phyloP scores from a whole-genome alignment of 768 basidiomycete genomes.

The Collybiopsis luxurians region DNA sequence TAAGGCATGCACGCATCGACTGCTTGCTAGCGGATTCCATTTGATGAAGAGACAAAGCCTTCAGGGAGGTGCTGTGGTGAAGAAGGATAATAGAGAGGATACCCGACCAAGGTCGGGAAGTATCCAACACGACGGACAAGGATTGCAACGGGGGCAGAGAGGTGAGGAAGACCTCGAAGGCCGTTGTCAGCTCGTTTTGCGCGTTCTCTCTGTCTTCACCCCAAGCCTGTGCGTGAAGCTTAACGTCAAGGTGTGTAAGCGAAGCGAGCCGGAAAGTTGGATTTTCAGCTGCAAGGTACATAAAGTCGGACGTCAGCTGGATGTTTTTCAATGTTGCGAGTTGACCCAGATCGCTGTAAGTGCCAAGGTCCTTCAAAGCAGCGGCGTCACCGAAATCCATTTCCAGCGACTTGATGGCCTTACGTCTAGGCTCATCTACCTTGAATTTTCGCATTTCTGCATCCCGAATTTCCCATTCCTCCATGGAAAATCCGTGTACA shows the following conservation, averaged over 20 bases:
- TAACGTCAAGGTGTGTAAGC: neutral
- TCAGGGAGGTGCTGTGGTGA: neutral
- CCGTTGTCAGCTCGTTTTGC: neutral
- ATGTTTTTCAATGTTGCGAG: neutral
- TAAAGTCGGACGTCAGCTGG: neutral
- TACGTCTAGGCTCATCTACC: too few relatives aligned
- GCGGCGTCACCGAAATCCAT: too few relatives aligned
- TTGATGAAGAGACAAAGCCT: neutral
- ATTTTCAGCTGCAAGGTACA: neutral
- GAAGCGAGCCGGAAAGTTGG: neutral
- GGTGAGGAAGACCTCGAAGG: neutral
- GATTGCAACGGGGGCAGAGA: neutral
- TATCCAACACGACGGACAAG: neutral
- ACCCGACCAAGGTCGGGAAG: neutral
- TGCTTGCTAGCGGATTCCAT: neutral
- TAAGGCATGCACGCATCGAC: neutral
- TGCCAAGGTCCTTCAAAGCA: too few relatives aligned
- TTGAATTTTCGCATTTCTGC: too few relatives aligned
- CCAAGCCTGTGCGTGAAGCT: neutral
- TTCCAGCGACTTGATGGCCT: too few relatives aligned
- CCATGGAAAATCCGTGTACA: too few relatives aligned
- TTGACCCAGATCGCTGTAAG: too few relatives aligned
- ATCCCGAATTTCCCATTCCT: too few relatives aligned
- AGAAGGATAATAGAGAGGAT: neutral
- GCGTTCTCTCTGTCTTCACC: too few relatives aligned